Percentiles rank a stretch among this genome's conserved stretches.
Conservation (phyloP, 805 yeast species). For the Starmerella bombi region DNA sequence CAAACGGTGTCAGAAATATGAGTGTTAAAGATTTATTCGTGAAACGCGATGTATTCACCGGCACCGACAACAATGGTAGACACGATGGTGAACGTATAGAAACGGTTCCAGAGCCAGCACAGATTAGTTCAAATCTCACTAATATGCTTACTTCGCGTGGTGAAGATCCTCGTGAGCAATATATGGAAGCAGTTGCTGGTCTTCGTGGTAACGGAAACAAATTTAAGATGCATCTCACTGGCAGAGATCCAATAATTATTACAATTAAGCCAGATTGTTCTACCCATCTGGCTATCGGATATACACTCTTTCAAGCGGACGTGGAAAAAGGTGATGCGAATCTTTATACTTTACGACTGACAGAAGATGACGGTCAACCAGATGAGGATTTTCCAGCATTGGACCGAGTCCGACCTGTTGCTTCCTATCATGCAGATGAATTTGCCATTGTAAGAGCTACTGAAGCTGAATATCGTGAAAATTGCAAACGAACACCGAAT, state of each 20-base stretch:
- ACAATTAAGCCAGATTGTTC: slow-evolving; percentile 29
- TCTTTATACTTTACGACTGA: slow-evolving; percentile 62
- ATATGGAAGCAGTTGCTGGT: slow-evolving; percentile 17
- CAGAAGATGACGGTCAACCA: slow-evolving; percentile 87
- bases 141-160: slow-evolving; percentile 4
- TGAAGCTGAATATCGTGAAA: slow-evolving; percentile 26
- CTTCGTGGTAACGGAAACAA: slow-evolving; percentile 4
- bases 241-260: slow-evolving; percentile 25
- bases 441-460: slow-evolving; percentile 58
- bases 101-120: too few relatives aligned
- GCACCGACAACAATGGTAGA: too few relatives aligned
- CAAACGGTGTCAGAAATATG: too few relatives aligned
- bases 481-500: slow-evolving; percentile 27
- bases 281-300: slow-evolving; percentile 47
- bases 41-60: slow-evolving; percentile 3
- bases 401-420: slow-evolving; percentile 50
- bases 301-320: slow-evolving; percentile 29
- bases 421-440: slow-evolving; percentile 68
- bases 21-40: too few relatives aligned
- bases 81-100: too few relatives aligned
- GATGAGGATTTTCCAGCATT: slow-evolving; percentile 83
- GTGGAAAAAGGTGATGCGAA: slow-evolving; percentile 39
- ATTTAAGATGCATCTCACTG: slow-evolving; percentile 28
- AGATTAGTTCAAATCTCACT: slow-evolving; percentile 2
- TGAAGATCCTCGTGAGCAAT: slow-evolving; percentile 22